Percentiles rank a stretch among this genome's conserved stretches.
Evolutionary conservation across 2,329 filamentous ascomycete genomes (phyloP).

Genomic region (Hymenotorrendiella dingleyae): DNA sequence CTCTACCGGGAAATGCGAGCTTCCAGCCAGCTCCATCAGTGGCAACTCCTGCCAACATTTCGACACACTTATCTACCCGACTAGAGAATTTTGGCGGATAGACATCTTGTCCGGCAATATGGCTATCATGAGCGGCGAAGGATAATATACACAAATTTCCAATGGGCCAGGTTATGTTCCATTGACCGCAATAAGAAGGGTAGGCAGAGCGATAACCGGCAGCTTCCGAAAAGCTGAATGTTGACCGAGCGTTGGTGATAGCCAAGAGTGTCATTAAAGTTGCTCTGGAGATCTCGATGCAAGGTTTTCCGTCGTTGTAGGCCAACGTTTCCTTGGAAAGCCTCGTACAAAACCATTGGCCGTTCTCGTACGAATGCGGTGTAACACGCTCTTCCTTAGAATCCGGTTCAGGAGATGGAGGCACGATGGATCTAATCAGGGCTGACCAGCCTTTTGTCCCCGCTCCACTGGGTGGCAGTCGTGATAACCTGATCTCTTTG

Average conservation of each 20-base stretch:
- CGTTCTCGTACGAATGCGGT: no score
- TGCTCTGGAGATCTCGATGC: conserved; percentile 1
- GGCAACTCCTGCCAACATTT: conserved; percentile 23
- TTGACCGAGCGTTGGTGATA: conserved; percentile 26
- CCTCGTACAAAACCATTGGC: no score
- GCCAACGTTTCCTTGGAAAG: conserved; percentile 1
- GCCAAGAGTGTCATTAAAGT: conserved; percentile 3
- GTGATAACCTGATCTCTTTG: conserved; percentile 1
- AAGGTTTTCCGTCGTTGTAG: neutral
- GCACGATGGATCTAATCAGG: neutral
- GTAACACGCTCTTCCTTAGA: neutral
- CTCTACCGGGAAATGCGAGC: conserved; percentile 20
- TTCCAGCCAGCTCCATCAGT: conserved; percentile 11
- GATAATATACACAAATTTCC: conserved; percentile 17
- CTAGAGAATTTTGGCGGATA: conserved; percentile 17
- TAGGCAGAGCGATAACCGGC: conserved; percentile 30
- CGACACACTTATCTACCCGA: conserved; percentile 21
- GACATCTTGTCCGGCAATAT: conserved; percentile 13
- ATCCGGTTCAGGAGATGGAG: neutral
- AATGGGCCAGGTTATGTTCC: conserved; percentile 32
- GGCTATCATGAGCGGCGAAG: conserved; percentile 16
- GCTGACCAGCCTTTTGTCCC: neutral
- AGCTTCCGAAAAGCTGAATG: conserved; percentile 30
- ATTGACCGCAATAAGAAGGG: conserved; percentile 31
- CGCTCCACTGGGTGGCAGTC: neutral